Evolutionary conservation across 805 yeast species (phyloP), one percentile per base, ranked within the genome.

Genomic region (Kregervanrija delftensis): DNA sequence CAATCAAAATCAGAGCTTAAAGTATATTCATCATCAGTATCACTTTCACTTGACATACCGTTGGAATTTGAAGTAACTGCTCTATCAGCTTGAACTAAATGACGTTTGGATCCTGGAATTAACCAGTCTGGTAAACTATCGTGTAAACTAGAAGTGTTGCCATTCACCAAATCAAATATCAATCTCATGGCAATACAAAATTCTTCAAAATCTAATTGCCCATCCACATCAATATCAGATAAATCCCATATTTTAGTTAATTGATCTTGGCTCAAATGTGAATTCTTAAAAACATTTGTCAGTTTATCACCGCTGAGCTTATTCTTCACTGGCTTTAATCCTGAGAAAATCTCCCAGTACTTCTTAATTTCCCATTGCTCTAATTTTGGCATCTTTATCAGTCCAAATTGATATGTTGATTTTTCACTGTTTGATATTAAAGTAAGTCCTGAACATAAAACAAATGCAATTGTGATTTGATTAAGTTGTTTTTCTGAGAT

Each of bases 101-200:
- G 95, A 13, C 83, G 81, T 58, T 93, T 93, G 42, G 87, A 78
- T 6, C 91, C 83, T 1, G 99, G 99, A 48, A 93, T 77, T 48
- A 93, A 76, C 98, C 98, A 91, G 38, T 76, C 79, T 2, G 99
- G 99, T 46, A 93, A 71, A 40, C 73, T 72, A 17, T 68, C 63
- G 1, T 99, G 99, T 5, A 90, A 70, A 14, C 68, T 64, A 13
- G 72, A 54, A 35, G 58, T 53, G 38, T 65, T 68, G 13, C 90
- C 87, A 63, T 93, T 90, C 44, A 93, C 91, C 60, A 84, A 64
- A 61, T 93, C 99, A 60, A 89, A 93, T 38, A 91, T 86, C 45
- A 93, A 73, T 54, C 98, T 76, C 99, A 93, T 93, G 42, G 97
- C 91, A 51, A 93, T 87, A 60, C 97, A 93, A 64, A 93, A 93